Evolutionary conservation across 129 eudicot species (phyloP).

Genomic region (Heracleum sosnowskyi): DNA sequence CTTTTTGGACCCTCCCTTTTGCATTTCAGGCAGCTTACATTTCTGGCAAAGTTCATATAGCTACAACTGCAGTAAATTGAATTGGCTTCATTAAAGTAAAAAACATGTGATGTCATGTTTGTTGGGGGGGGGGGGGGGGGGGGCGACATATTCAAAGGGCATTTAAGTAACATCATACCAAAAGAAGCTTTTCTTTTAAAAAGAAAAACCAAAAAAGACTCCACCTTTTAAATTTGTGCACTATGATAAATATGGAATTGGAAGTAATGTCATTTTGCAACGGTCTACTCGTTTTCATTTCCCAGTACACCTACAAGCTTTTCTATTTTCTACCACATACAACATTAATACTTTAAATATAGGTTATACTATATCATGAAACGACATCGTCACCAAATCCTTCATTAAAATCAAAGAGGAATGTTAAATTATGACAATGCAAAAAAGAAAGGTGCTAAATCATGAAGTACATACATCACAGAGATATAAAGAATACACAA

Average conservation of each 20-base stretch:
- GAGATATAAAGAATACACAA: neutral
- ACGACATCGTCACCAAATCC: neutral
- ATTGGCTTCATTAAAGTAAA: neutral
- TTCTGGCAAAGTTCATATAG: conserved; percentile 69
- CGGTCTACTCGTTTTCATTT: neutral
- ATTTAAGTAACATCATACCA: neutral
- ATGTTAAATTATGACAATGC: neutral
- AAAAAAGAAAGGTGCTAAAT: neutral
- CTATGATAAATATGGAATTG: neutral
- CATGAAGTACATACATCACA: neutral
- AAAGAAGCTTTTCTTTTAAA: neutral
- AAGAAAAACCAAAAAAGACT: neutral
- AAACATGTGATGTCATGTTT: neutral
- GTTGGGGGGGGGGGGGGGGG: too few species aligned
- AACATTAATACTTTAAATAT: neutral
- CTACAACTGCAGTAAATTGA: conserved; percentile 57
- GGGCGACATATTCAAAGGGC: neutral
- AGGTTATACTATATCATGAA: neutral
- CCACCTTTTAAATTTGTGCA: neutral
- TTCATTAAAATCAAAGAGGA: neutral
- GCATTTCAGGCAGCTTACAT: conserved; percentile 57
- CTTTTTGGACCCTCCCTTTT: conserved; percentile 37
- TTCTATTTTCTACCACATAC: neutral
- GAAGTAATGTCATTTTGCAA: neutral
- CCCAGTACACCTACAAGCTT: neutral